phyloP scores from a whole-genome alignment of 108 stramenopile genomes.

The Cyclostephanos invisitatus region DNA sequence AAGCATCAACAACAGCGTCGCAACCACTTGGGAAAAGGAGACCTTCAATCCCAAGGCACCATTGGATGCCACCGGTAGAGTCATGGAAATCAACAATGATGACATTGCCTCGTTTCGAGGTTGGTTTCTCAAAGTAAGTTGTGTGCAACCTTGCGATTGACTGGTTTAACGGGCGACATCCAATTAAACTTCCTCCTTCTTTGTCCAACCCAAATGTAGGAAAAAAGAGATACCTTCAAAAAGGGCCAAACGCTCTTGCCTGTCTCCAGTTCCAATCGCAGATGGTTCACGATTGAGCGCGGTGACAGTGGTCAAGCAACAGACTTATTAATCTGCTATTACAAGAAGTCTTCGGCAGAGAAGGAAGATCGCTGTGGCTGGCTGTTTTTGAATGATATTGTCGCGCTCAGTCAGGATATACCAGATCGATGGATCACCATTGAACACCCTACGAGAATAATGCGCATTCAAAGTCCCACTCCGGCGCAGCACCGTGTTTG shows the following conservation, averaged over 20 bases:
- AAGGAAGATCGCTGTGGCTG: constrained; percentile 27
- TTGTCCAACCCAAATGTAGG: constrained; percentile 15
- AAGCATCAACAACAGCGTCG: neutral
- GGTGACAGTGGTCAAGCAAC: neutral
- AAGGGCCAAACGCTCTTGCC: constrained; percentile 17
- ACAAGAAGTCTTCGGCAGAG: constrained; percentile 16
- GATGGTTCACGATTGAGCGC: constrained; percentile 17
- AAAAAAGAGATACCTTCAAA: constrained; percentile 35
- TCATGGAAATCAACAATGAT: constrained; percentile 10
- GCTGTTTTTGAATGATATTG: constrained; percentile 34
- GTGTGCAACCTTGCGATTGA: neutral
- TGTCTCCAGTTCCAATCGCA: constrained; percentile 13
- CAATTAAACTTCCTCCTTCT: neutral
- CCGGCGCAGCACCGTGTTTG: constrained; percentile 39
- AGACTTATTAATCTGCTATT: constrained; percentile 31
- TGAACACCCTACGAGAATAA: constrained; percentile 33
- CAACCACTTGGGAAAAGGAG: constrained; percentile 3
- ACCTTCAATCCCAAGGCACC: neutral
- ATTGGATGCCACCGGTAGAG: neutral
- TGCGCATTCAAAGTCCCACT: constrained; percentile 36
- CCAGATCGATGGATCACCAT: constrained; percentile 31
- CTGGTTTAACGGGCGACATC: neutral
- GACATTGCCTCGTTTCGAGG: constrained; percentile 29
- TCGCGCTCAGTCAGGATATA: constrained; percentile 26
- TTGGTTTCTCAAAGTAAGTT: constrained; percentile 35